phyloP scores from a whole-genome alignment of 2,329 filamentous ascomycete species.

The Aspergillus japonicus region DNA sequence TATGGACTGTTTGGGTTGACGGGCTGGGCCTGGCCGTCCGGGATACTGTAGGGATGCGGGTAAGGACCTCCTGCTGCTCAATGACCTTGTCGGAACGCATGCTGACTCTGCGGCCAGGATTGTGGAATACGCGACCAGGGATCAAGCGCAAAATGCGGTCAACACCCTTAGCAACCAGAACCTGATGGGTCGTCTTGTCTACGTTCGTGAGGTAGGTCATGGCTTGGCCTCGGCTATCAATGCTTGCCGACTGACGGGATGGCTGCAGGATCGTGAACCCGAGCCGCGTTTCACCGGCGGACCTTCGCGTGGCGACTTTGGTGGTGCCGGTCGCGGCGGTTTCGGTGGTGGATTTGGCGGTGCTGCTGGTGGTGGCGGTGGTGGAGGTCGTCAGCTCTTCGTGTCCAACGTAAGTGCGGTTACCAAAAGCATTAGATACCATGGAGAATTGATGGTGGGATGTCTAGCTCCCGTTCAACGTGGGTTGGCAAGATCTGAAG shows the following conservation, averaged over 20 bases:
- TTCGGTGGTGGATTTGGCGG: constrained; percentile 53
- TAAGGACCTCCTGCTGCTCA: constrained; percentile 52
- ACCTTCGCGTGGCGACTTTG: constrained; percentile 64
- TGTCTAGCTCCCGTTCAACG: constrained; percentile 85
- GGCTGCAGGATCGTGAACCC: constrained; percentile 82
- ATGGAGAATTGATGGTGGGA: constrained; percentile 38
- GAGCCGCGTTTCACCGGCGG: constrained; percentile 92
- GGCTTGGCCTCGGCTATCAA: background rate
- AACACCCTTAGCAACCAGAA: constrained; percentile 98
- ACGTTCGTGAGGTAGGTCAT: constrained; percentile 82
- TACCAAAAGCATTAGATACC: constrained; percentile 14
- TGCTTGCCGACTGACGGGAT: constrained; percentile 11
- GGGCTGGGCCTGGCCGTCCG: constrained; percentile 89
- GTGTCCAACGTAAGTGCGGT: constrained; percentile 88
- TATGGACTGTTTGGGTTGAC: constrained; percentile 96
- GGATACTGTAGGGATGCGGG: constrained; percentile 98
- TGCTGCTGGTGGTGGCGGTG: constrained; percentile 38
- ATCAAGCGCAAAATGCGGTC: constrained; percentile 97
- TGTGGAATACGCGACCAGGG: constrained; percentile 99
- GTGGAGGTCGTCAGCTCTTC: constrained; percentile 86
- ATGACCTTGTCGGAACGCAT: constrained; percentile 1
- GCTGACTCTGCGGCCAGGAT: constrained; percentile 60
- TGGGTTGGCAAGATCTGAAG: constrained; percentile 98
- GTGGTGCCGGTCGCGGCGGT: constrained; percentile 54
- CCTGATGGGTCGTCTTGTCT: constrained; percentile 96